Evolutionary conservation across 179 eudicot genomes (phyloP), one percentile per base, ranked within the genome.

Genomic region (Actinidia chinensis): DNA sequence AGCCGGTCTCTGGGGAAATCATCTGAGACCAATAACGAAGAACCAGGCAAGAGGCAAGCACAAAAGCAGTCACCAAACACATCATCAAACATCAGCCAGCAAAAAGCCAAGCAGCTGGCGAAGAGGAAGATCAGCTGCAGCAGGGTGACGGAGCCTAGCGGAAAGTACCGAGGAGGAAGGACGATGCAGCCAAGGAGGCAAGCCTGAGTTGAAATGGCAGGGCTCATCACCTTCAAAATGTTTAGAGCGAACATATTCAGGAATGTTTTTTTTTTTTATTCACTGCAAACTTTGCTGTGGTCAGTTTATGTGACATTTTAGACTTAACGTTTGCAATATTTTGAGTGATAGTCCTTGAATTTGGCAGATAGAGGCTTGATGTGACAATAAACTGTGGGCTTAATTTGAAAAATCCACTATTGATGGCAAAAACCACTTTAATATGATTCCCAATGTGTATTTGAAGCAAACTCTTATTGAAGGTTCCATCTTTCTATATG

Each of bases 1-100:
- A 84, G 87, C 82, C 77, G 73, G 28, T 82, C 81, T 68, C 42
- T 71, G 58, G 87, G 86, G 28, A 86, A 78, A 46, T 82, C 86
- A 42, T 79, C 90, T 18, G 86, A 85, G 77, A 87, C 84, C 36
- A 73, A 76, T 77, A 71, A 77, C 70, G 85, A 72, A n/a, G 86
- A 84, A 65, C 36, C 66, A 0, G 82, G 78, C 22, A 84, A 58
- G 56, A 80, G 58, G 50, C 75, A 84, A 81, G 66, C 82, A 75
- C 22, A 78, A 75, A 78, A 82, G 70, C 56, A n/a, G n/a, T 12
- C 75, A 79, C 12, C 77, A 65, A 6, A 80, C 74, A 23, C 67
- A 59, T 50, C 81, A 76, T 33, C 75, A 63, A 79, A 65, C 83
- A 84, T 55, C 71, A 59, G 61, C 78, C 73, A 51, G 28, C 68